Conservation (phyloP, 768 basidiomycete genomes). For the Gelatoporia subvermispora region DNA sequence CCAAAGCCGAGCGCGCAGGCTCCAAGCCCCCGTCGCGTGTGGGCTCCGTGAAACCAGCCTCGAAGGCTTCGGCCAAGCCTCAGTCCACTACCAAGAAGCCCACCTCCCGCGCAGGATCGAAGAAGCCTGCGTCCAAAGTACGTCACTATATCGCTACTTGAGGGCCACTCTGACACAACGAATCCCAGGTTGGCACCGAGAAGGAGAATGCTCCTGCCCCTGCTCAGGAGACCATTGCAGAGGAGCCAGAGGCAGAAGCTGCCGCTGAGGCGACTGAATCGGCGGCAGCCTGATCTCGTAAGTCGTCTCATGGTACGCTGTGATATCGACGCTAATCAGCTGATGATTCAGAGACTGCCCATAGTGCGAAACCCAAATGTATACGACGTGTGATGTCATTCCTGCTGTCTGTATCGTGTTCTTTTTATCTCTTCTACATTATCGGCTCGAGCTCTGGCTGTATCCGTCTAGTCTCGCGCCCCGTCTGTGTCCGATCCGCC, state of each 20-base stretch:
- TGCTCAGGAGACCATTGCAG: constrained; percentile 46
- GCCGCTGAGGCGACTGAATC: constrained; percentile 4
- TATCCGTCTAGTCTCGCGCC: constrained; percentile 4
- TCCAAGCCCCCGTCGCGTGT: constrained; percentile 40
- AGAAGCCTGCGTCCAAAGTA: constrained; percentile 64
- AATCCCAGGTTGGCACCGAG: constrained; percentile 28
- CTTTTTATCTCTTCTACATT: constrained; percentile 17
- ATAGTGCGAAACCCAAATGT: not conserved
- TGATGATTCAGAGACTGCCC: not conserved
- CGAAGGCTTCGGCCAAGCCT: constrained; percentile 31
- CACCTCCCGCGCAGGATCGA: constrained; percentile 52
- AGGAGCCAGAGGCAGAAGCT: constrained; percentile 39
- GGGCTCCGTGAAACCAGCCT: constrained; percentile 31
- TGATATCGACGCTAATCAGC: not conserved
- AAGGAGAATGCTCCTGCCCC: constrained; percentile 29
- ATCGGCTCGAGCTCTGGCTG: not conserved
- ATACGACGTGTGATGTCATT: constrained; percentile 1
- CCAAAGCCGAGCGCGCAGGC: constrained; percentile 21
- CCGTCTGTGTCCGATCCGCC: not conserved
- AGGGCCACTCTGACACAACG: constrained; percentile 3
- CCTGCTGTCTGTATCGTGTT: constrained; percentile 9
- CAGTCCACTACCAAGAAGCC: constrained; percentile 45
- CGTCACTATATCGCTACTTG: constrained; percentile 4
- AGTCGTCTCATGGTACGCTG: not conserved
- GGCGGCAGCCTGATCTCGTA: constrained; percentile 8